Evolutionary conservation across 2,329 filamentous ascomycete genomes (phyloP), one percentile per base, ranked within the genome.

Genomic region (Exophiala dermatitidis): DNA sequence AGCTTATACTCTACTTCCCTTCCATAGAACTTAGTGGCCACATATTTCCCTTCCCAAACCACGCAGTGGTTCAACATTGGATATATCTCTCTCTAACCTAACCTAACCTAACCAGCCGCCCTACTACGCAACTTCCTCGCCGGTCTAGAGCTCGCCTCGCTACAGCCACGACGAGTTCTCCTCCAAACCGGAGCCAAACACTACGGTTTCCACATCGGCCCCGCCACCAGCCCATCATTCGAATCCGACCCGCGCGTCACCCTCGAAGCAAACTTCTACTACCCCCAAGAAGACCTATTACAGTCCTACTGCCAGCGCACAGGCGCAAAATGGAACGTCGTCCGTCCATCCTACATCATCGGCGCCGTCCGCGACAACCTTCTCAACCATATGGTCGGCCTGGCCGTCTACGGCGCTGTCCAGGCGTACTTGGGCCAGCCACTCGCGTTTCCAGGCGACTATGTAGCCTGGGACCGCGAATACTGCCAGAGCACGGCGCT

Each of bases 251-350:
- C 72, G 1, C 65, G 75, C 4, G 63, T 73, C 3, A 60, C 61
- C 2, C 64, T 75, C 0, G 72, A 73, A 51, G 69, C 71, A 2
- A 79, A 79, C 63, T 79, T 80, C 64, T 80, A 79, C 68, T 79
- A 78, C 58, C 63, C 68, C 0, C 76, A 80, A 65, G 75, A 79
- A 64, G 75, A 79, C 54, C 62, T 67, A 3, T 69, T 80, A 2
- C 66, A 60, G 43, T 60, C 64, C 0, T 78, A 69, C 59, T 74
- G 72, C 62, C 56, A 65, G 31, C 57, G 64, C 1, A 62, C 72
- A 7, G 59, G 52, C 7, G 65, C 69, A 4, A 55, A 57, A 26
- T 79, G 72, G 72, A 77, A 72, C 54, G 65, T 77, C 8, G 70
- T 70, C 12, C 71, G 73, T 49, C 77, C 77, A 0, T 70, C 69